Evolutionary conservation across 257 asterid genomes (phyloP).

Genomic region (Nicotiana undulata): DNA sequence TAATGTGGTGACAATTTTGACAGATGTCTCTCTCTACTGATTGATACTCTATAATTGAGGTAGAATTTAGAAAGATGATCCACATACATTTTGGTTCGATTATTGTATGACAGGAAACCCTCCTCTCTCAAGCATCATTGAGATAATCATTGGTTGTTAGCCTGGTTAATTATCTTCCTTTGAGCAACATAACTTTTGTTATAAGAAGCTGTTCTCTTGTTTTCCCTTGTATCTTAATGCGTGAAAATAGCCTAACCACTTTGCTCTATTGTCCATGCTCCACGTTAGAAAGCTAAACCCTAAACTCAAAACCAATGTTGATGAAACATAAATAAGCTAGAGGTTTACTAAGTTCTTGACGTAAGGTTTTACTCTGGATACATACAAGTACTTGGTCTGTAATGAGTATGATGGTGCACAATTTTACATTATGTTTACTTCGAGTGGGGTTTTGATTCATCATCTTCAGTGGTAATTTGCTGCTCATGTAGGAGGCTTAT

Average conservation of each 20-base stretch:
- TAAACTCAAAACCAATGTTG: not conserved
- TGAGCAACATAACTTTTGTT: not conserved
- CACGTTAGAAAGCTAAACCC: not conserved
- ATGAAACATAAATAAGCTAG: not conserved
- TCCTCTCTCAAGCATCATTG: not conserved
- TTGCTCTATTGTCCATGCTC: not conserved
- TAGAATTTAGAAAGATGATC: not conserved
- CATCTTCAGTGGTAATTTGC: not conserved
- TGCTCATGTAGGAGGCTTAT: not conserved
- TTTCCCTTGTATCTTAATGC: not conserved
- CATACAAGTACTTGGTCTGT: no score
- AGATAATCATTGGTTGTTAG: not conserved
- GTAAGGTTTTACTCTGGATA: no score
- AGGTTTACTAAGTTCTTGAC: no score
- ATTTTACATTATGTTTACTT: no score
- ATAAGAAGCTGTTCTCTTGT: not conserved
- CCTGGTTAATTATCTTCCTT: not conserved
- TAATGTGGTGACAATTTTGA: not conserved
- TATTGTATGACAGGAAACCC: not conserved
- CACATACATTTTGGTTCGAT: not conserved
- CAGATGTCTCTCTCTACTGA: not conserved
- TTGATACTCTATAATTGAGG: not conserved
- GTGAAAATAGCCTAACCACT: not conserved
- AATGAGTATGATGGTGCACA: no score
- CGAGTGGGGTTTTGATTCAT: not conserved